phyloP scores from a whole-genome alignment of 169 alveolate species.

The Plasmodium vinckei region DNA sequence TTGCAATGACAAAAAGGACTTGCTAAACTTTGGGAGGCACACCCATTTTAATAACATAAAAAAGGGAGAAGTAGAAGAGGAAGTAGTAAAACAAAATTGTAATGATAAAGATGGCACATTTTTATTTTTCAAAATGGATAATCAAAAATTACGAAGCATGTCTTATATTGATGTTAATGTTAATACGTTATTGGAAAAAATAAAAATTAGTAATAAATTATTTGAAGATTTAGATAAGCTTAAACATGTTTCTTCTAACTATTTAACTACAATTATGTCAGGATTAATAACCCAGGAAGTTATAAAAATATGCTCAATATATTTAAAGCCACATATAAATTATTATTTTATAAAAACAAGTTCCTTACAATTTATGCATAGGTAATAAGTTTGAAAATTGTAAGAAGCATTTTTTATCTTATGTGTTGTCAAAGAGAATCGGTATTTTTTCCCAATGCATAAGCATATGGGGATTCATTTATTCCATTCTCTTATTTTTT shows the following conservation, averaged over 20 bases:
- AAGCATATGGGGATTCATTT: too few relatives aligned
- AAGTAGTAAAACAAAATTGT: background rate
- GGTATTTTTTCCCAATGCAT: too few relatives aligned
- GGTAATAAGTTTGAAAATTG: too few relatives aligned
- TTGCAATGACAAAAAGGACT: background rate
- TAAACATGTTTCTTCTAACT: background rate
- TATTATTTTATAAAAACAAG: slow-evolving; percentile 10
- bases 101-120: background rate
- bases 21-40: slow-evolving; percentile 2
- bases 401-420: too few relatives aligned
- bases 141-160: background rate
- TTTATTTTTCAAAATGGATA: background rate
- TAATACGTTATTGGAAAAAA: slow-evolving; percentile 1
- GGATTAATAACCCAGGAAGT: slow-evolving; percentile 40
- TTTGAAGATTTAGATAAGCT: background rate
- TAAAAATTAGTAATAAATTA: slow-evolving; percentile 2
- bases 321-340: slow-evolving; percentile 25
- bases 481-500: too few relatives aligned
- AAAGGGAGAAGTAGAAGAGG: background rate
- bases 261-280: slow-evolving; percentile 1
- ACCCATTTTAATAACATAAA: background rate
- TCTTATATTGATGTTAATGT: slow-evolving; percentile 8
- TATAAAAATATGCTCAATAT: slow-evolving; percentile 21
- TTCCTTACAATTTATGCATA: background rate
- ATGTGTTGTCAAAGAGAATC: too few relatives aligned